Conservation (phyloP, 176 grass and related monocot species). For the Eleusine coracana region DNA sequence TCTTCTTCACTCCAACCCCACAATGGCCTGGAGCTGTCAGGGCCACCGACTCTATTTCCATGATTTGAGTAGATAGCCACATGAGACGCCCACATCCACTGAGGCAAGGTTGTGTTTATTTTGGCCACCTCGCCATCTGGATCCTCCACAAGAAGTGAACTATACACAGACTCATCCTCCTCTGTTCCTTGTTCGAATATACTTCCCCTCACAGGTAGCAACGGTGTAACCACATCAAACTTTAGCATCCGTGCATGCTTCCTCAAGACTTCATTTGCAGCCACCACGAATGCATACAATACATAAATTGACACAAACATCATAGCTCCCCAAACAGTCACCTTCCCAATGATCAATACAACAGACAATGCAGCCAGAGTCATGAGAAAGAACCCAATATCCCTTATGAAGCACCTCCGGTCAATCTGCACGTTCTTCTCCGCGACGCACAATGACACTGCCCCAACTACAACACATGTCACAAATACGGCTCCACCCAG, state of each 20-base stretch:
- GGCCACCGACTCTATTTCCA: slow-evolving; percentile 50
- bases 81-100: slow-evolving; percentile 99
- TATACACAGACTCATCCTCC: slow-evolving; percentile 77
- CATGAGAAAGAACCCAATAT: slow-evolving; percentile 86
- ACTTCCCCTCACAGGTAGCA: slow-evolving; percentile 87
- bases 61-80: slow-evolving; percentile 99
- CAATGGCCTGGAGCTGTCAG: slow-evolving; percentile 76
- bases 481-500: slow-evolving; percentile 95
- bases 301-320: slow-evolving; percentile 88
- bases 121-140: slow-evolving; percentile 45
- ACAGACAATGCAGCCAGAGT: slow-evolving; percentile 61
- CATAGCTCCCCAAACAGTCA: slow-evolving; percentile 84
- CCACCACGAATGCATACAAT: slow-evolving; percentile 81
- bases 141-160: slow-evolving; percentile 81
- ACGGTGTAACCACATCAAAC: slow-evolving; percentile 81
- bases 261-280: slow-evolving; percentile 88
- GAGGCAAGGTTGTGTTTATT: slow-evolving; percentile 75
- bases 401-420: slow-evolving; percentile 81
- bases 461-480: slow-evolving; percentile 88
- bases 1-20: slow-evolving; percentile 97
- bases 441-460: slow-evolving; percentile 67
- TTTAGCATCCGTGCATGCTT: slow-evolving; percentile 87
- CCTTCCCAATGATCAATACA: slow-evolving; percentile 81
- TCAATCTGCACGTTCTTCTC: slow-evolving; percentile 98
- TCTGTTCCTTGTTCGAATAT: slow-evolving; percentile 69